Evolutionary conservation across 305 asterid genomes (phyloP).

Genomic region (Fraxinus sp.): DNA sequence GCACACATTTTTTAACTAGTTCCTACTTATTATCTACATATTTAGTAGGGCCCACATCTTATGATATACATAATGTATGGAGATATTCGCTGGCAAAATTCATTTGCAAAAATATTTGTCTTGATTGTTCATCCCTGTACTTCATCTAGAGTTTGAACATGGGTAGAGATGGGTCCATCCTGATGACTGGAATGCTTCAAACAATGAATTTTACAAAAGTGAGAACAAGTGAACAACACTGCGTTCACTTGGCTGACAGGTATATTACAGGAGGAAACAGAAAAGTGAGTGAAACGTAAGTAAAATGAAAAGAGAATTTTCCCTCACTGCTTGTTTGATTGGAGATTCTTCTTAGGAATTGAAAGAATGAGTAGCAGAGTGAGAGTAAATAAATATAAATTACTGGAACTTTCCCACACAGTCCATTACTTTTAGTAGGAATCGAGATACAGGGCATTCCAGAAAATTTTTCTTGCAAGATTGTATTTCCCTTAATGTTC

Average conservation of each 20-base stretch:
- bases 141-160: not conserved
- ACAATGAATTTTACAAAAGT: not conserved
- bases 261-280: not conserved
- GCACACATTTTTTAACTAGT: not conserved
- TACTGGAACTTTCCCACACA: not conserved
- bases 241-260: not conserved
- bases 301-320: not conserved
- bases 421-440: not conserved
- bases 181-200: not conserved
- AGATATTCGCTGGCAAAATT: not conserved
- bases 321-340: not conserved
- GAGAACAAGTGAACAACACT: not conserved
- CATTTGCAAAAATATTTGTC: not conserved
- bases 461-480: not conserved
- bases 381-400: not conserved
- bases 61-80: not conserved
- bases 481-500: not conserved
- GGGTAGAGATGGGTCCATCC: not conserved
- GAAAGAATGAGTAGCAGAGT: not conserved
- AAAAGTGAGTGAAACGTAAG: not conserved
- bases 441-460: not conserved
- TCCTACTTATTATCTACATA: not conserved
- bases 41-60: not conserved
- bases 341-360: not conserved
- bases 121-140: not conserved